Base-by-base conservation (phyloP, 441 rosid species). In the Populus tomentosa region DNA sequence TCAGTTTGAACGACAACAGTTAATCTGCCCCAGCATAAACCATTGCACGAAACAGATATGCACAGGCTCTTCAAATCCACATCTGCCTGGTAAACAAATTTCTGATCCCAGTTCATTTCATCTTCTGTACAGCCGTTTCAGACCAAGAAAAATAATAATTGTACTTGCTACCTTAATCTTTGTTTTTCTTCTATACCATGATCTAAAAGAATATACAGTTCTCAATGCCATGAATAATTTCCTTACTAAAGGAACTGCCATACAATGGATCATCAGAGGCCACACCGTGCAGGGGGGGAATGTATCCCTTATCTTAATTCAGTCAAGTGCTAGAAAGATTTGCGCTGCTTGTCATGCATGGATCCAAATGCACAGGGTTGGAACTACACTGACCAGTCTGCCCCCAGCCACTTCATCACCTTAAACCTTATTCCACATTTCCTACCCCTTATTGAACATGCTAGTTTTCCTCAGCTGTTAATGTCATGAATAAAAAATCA, bases 81-180 rank as follows among this genome's bases (percentile, higher is more conserved):
- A 36, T 68, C 75, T 75, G 79, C 78, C 72, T 69, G 80, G 71
- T 23, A 38, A 75, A 83, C 79, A 86, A 75, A 75, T 78, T 75
- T 53, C 69, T 72, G 76, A 63, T 79, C 76, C 73, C 80, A 38
- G 40, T 80, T 81, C 81, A 63, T 38, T 81, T 79, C 78, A 21
- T 71, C 85, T 79, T 80, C 89, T 87, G 86, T 89, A 87, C 88
- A 88, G 75, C 80, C 77, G 76, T 80, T 82, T 79, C 73, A 65
- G 82, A 78, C 74, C 76, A 67, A 35, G 68, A 82, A 59, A 71
- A 77, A 28, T 70, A 75, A 77, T 50, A 35, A 78, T 64, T 68
- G 10, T 67, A 70, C 73, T 70, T 73, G 75, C 65, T 21, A 61
- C 14, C 64, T 74, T 7, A 26, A 46, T 77, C 38, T 59, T 81